Conservation (phyloP, 2,329 filamentous ascomycete genomes). For the Aspergillus quadricinctus region DNA sequence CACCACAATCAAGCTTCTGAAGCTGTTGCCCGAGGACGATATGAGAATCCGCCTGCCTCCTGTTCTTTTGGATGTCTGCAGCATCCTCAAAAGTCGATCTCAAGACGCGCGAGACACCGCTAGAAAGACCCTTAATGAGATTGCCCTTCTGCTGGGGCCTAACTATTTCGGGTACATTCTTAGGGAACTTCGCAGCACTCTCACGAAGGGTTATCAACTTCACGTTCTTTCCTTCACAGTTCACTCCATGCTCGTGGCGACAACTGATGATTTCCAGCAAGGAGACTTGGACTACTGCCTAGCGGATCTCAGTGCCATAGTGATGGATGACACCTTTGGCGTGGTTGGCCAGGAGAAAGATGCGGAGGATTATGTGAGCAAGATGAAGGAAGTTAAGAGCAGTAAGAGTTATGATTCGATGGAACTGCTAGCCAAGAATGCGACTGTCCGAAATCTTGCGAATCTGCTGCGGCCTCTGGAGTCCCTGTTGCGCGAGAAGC, state of each 20-base stretch:
- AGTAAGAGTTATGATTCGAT: conserved; percentile 98
- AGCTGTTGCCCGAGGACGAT: conserved; percentile 68
- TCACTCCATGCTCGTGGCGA: conserved; percentile 79
- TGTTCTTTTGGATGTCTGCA: conserved; percentile 85
- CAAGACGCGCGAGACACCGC: conserved; percentile 89
- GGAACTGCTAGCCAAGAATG: conserved; percentile 81
- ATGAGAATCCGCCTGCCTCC: conserved; percentile 72
- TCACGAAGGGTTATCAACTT: conserved; percentile 83
- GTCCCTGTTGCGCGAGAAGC: conserved; percentile 72
- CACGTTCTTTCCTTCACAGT: conserved; percentile 94
- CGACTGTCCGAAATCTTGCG: conserved; percentile 69
- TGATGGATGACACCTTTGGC: conserved; percentile 98
- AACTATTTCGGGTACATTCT: conserved; percentile 88
- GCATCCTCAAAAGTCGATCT: conserved; percentile 84
- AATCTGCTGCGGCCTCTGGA: conserved; percentile 75
- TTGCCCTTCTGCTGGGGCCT: conserved; percentile 74
- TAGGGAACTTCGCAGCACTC: conserved; percentile 77
- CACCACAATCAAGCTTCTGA: conserved; percentile 81
- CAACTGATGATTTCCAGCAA: conserved; percentile 66
- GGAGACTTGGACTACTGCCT: conserved; percentile 90
- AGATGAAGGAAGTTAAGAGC: conserved; percentile 97
- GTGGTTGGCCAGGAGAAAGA: conserved; percentile 92
- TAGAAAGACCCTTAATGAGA: conserved; percentile 79
- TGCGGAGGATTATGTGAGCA: conserved; percentile 87
- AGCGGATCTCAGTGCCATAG: conserved; percentile 68